Base-by-base conservation (phyloP, 345 rosid genomes). In the Euphorbia tirucalli region DNA sequence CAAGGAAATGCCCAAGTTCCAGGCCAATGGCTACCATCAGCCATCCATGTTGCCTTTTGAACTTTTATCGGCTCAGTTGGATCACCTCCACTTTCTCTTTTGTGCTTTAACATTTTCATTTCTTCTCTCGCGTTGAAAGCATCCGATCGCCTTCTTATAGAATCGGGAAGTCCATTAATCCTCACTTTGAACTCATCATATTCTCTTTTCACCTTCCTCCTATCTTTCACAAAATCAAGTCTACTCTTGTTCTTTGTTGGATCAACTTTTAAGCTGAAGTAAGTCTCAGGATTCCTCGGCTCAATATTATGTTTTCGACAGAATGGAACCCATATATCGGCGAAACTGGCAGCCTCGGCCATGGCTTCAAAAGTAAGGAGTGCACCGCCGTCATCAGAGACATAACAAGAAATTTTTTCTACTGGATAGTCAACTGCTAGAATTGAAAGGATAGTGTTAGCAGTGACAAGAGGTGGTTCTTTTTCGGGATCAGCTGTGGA, bases 301-400 rank as follows among this genome's bases (percentile, higher is more conserved):
- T 92, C 97, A 9, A 92, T 95, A 19, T 84, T 68, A 61, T 95
- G 99, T 66, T 95, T 95, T 55, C 91, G 84, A 65, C 97, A 95
- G 77, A 95, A 95, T 0, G 99, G 99, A 25, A 95, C 93, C 99
- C 97, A 95, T 46, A 90, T 60, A 44, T 92, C 97, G 0, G 97
- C 99, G 59, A 92, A 95, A 79, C 96, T 92, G 1, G 93, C 93
- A 11, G 97, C 97, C 86, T 95, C 99, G 0, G 99, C 97, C 99
- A 95, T 90, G 2, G 97, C 97, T 83, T 95, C 99, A 25, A 95
- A 95, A 0, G 93, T 89, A 15, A 95, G 87, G 32, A 95, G 90
- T n/a, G 99, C 97, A 0, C 96, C 99, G 10, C 99, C 97, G 32
- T 95, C 99, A 46, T 95, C 97, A 4, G 97, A 95, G 35, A 90